Evolutionary conservation across 1,139 yeast genomes (phyloP), one percentile per base, ranked within the genome.

Genomic region (Barnettozyma hawaiiensis): DNA sequence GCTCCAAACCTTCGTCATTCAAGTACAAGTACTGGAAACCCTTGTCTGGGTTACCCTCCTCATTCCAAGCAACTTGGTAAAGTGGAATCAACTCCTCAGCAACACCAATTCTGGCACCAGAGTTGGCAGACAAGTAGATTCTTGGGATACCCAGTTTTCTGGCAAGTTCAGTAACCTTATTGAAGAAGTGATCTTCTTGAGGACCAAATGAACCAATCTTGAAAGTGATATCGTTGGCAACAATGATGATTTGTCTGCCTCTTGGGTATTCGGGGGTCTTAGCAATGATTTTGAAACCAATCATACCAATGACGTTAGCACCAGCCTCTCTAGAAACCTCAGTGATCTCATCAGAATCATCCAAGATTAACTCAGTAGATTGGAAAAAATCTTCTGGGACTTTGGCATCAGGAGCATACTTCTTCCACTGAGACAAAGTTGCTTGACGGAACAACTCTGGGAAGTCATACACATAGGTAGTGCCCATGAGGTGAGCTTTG

Each of bases 201-300:
- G 98, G 98, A 56, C 98, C 98, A 59, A 92, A 92, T 1, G 98
- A 92, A 65, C 98, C 98, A 67, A 92, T 92, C 78, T 87, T 90
- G 72, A 76, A 92, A 35, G 98, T 94, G 59, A 92, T 94, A 65
- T 92, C 98, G 62, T 92, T 92, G 42, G 98, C 97, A 63, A 92
- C 85, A 56, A 94, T 76, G 47, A 90, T 76, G 59, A 92, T 78
- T 66, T 85, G 85, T 71, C 98, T 92, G 47, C 98, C 98, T 55
- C 85, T 78, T 52, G 98, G 97, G 65, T 86, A 90, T 66, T 92
- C 98, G 10, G 97, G 97, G 26, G 98, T 92, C 70, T 89, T 89
- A 29, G 89, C 95, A 40, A 79, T 76, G 42, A 87, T 76, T 65
- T 85, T 76, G 81, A 95, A 92, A 44, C 96, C 98, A 59, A 92